Evolutionary conservation across 2,329 filamentous ascomycete genomes (phyloP), one percentile per base, ranked within the genome.

Genomic region (Microdochium trichocladiopsis): DNA sequence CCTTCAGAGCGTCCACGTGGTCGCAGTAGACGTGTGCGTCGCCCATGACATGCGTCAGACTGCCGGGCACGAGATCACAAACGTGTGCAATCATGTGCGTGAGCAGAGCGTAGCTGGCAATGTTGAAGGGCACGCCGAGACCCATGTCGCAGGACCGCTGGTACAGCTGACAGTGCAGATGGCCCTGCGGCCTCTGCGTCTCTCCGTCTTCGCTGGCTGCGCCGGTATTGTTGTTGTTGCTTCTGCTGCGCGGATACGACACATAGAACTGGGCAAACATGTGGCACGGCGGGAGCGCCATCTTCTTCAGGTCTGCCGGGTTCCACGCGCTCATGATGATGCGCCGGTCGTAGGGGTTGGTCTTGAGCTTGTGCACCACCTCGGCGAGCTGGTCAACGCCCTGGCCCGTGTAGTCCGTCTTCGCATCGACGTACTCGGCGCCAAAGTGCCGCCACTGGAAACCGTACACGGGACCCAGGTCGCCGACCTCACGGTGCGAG

Each of bases 381-480:
- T 95, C 88, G 16, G 88, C 88, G 36, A 99, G 77, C 74, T 99
- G 94, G 66, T 99, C 94, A 16, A 96, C 90, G 18, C 94, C 94
- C 66, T 95, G 78, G 0, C 89, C 91, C 0, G 83, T 78, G 70
- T 99, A 99, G 66, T 97, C 90, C 0, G 87, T 80, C 58, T 84
- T 76, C 14, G 86, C 80, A 63, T 93, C 87, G 18, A 85, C 75
- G 68, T 99, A 99, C 56, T 90, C 84, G 4, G 94, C 94, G 50
- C 94, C 94, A 63, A 99, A 99, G 71, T 97, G 93, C 2, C 94
- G 88, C 94, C 94, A 99, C 72, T 99, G 94, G 73, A 99, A 99
- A 2, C 94, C 94, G 67, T 99, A 99, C 0, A 97, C 92, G 25
- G 94, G 94, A 1, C 94, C 94, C 0, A 99, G 77, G 64, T 99